These are phyloP conservation scores for Saccharum officinarum DNA, from an alignment of 176 grass and related monocot species.

Conservation along the genomic window DNA sequence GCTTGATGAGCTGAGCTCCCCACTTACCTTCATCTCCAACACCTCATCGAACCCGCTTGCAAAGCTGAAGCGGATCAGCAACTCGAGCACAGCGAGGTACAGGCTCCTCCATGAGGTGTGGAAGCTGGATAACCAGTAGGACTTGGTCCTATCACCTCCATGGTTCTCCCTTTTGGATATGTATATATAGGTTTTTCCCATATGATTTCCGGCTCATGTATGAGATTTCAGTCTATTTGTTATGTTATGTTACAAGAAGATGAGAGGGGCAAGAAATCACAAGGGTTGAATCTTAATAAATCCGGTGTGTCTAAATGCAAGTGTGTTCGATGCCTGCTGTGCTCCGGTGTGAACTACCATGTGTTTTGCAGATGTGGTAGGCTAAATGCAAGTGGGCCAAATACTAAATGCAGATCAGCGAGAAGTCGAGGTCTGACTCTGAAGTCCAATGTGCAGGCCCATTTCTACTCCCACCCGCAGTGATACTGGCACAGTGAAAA, in stretches of 20 bases:
- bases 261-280: neutral
- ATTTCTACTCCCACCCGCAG: neutral
- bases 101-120: constrained; percentile 87
- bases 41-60: constrained; percentile 32
- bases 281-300: neutral
- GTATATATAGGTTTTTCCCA: constrained; percentile 6
- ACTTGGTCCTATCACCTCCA: neutral
- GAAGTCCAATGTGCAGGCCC: neutral
- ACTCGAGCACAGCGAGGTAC: constrained; percentile 54
- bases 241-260: neutral
- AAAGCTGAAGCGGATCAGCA: constrained; percentile 53
- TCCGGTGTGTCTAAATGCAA: neutral
- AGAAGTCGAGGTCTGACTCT: neutral
- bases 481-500: neutral
- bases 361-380: neutral
- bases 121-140: constrained; percentile 68
- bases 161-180: constrained; percentile 6
- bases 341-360: too few species aligned
- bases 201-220: neutral
- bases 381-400: neutral
- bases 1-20: constrained; percentile 84
- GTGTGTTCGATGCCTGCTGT: neutral
- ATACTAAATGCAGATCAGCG: neutral
- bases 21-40: constrained; percentile 66
- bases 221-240: neutral